Percentiles rank a stretch among this genome's conserved stretches.
phyloP scores from a whole-genome alignment of 2,329 filamentous ascomycete genomes.

The Sporothrix euskadiensis region DNA sequence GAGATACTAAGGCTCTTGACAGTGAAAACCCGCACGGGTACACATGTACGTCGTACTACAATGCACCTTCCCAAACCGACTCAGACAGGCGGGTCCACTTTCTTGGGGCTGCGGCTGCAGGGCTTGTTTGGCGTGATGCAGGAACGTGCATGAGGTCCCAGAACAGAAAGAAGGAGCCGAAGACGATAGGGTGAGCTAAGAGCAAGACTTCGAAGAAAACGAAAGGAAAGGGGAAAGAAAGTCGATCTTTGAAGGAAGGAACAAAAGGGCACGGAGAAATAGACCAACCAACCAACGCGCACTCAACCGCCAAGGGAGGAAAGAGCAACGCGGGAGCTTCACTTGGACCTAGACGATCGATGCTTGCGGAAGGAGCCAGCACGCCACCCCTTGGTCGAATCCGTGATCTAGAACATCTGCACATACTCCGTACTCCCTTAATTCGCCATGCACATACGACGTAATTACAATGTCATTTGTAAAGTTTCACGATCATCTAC shows the following conservation, averaged over 20 bases:
- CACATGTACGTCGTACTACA: too few relatives aligned
- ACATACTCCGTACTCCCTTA: not conserved
- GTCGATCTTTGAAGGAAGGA: not conserved
- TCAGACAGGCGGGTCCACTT: not conserved
- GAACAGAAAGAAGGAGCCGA: not conserved
- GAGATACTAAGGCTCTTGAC: too few relatives aligned
- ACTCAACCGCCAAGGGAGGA: not conserved
- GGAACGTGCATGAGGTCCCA: constrained; percentile 14
- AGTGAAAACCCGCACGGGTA: not conserved
- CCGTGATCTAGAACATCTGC: constrained; percentile 1
- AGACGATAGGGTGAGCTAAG: constrained; percentile 16
- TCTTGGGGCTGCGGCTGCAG: constrained; percentile 10
- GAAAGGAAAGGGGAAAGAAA: not conserved
- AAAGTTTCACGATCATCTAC: not conserved
- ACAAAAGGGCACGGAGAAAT: not conserved
- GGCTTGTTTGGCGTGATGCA: constrained; percentile 13
- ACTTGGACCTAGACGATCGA: not conserved
- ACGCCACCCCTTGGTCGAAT: not conserved
- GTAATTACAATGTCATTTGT: too few relatives aligned
- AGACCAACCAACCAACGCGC: not conserved
- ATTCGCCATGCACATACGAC: too few relatives aligned
- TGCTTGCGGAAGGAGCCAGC: constrained; percentile 10
- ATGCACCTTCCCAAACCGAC: constrained; percentile 15
- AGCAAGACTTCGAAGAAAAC: not conserved
- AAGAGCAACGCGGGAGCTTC: not conserved